A percentile compares a stretch with the other conserved stretches of the same genome.
These are phyloP conservation scores for Diplodia scrobiculata DNA, from an alignment of 2,329 filamentous ascomycete species.

Conservation along the genomic window DNA sequence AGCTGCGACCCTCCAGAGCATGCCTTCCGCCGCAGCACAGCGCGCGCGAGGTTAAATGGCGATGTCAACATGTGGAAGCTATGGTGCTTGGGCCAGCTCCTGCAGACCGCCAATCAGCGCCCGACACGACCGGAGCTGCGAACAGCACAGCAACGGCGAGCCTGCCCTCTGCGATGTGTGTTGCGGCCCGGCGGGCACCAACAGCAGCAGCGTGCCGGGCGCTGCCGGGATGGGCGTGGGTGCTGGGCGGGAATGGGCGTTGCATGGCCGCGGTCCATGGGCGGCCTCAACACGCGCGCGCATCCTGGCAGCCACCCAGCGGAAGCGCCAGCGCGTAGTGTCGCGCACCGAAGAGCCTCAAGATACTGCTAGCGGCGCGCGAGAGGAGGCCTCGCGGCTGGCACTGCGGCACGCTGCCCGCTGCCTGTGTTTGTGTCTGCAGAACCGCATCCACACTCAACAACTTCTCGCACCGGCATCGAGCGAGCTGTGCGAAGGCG, in stretches of 20 bases:
- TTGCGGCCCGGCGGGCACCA: slow-evolving; percentile 26
- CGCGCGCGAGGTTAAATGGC: slow-evolving; percentile 4
- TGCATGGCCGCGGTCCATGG: slow-evolving; percentile 1
- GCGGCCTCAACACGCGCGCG: slow-evolving; percentile 16
- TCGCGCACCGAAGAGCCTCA: slow-evolving; percentile 12
- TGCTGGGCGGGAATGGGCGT: slow-evolving; percentile 1
- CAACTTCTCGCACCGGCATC: neutral
- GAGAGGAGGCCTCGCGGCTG: neutral
- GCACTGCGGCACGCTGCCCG: neutral
- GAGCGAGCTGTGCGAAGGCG: slow-evolving; percentile 1
- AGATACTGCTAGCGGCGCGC: neutral
- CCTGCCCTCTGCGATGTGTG: neutral
- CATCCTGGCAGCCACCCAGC: slow-evolving; percentile 13
- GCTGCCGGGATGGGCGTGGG: slow-evolving; percentile 1
- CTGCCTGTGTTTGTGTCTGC: neutral
- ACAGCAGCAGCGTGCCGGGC: slow-evolving; percentile 4
- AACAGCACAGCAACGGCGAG: slow-evolving; percentile 25
- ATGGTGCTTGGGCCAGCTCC: slow-evolving; percentile 9
- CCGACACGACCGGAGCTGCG: slow-evolving; percentile 22
- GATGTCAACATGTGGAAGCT: slow-evolving; percentile 21
- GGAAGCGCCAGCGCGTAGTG: slow-evolving; percentile 21
- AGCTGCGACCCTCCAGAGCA: neutral
- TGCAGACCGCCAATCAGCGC: slow-evolving; percentile 24
- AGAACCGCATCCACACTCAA: neutral
- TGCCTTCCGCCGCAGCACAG: neutral